Conservation (phyloP, 768 basidiomycete genomes). For the Lactarius sp. region DNA sequence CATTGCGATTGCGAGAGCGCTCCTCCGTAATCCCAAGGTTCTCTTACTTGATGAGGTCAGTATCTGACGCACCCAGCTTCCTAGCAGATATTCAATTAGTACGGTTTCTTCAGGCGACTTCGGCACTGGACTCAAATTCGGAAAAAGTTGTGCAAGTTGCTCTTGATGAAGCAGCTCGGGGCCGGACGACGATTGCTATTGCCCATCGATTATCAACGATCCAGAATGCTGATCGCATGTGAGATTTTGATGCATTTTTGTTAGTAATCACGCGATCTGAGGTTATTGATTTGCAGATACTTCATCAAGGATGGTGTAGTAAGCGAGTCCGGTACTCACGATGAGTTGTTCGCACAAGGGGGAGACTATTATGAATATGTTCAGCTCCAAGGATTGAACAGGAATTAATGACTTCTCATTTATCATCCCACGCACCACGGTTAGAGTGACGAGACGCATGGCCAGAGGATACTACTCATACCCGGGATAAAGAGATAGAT, state of each 20-base stretch:
- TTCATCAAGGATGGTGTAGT: slow-evolving; percentile 26
- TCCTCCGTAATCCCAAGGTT: slow-evolving; percentile 32
- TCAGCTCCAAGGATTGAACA: slow-evolving; percentile 24
- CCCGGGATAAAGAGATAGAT: neutral
- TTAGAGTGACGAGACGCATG: neutral
- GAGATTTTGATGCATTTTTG: slow-evolving; percentile 6
- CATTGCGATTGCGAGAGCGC: slow-evolving; percentile 35
- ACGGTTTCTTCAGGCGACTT: slow-evolving; percentile 35
- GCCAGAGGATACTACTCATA: neutral
- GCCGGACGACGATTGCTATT: slow-evolving; percentile 91
- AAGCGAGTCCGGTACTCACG: slow-evolving; percentile 26
- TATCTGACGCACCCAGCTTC: neutral
- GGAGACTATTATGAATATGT: slow-evolving; percentile 27
- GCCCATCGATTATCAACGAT: slow-evolving; percentile 84
- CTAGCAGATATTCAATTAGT: neutral
- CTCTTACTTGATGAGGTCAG: slow-evolving; percentile 29
- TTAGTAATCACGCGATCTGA: neutral
- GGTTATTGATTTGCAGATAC: slow-evolving; percentile 14
- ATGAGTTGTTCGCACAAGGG: slow-evolving; percentile 20
- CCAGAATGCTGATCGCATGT: slow-evolving; percentile 36
- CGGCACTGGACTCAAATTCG: slow-evolving; percentile 47
- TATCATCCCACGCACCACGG: neutral
- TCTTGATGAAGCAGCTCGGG: slow-evolving; percentile 86
- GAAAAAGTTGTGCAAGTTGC: slow-evolving; percentile 91
- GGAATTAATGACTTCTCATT: slow-evolving; percentile 1